Percentiles rank a stretch among this genome's conserved stretches.
Conservation (phyloP, 2,329 filamentous ascomycete species). For the Epichloe gansuensis region DNA sequence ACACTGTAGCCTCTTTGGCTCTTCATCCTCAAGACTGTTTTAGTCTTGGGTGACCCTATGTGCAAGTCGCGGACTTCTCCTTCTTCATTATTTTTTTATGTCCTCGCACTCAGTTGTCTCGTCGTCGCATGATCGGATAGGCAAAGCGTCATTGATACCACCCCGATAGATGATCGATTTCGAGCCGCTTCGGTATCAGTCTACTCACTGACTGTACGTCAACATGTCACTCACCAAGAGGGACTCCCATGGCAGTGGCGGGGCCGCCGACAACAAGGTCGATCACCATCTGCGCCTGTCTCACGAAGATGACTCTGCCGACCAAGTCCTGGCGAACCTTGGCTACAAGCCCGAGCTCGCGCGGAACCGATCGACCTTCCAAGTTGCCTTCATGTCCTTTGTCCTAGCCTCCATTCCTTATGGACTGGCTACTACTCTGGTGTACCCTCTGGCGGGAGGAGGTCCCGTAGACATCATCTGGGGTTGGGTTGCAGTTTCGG, state of each 20-base stretch:
- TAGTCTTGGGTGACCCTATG: too few species aligned
- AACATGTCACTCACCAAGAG: constrained; percentile 12
- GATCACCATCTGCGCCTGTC: constrained; percentile 14
- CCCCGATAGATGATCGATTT: too few species aligned
- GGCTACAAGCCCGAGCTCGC: constrained; percentile 55
- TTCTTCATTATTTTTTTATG: too few species aligned
- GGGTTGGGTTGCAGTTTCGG: constrained; percentile 58
- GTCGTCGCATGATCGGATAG: too few species aligned
- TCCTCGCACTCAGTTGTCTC: too few species aligned
- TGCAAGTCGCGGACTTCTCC: too few species aligned
- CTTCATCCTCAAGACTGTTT: too few species aligned
- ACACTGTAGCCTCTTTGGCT: too few species aligned
- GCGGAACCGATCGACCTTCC: constrained; percentile 53
- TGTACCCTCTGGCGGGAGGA: constrained; percentile 54
- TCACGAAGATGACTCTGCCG: constrained; percentile 33
- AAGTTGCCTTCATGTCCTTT: constrained; percentile 66
- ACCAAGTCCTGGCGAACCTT: constrained; percentile 50
- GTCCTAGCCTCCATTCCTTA: constrained; percentile 65
- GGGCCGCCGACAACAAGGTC: constrained; percentile 16
- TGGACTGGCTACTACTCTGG: constrained; percentile 57
- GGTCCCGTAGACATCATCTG: constrained; percentile 60
- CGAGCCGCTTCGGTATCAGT: too few species aligned
- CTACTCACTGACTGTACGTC: not conserved
- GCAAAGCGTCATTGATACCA: too few species aligned
- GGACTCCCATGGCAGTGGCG: constrained; percentile 11